phyloP scores from a whole-genome alignment of 805 yeast species.

The Schwanniomyces yamadae region DNA sequence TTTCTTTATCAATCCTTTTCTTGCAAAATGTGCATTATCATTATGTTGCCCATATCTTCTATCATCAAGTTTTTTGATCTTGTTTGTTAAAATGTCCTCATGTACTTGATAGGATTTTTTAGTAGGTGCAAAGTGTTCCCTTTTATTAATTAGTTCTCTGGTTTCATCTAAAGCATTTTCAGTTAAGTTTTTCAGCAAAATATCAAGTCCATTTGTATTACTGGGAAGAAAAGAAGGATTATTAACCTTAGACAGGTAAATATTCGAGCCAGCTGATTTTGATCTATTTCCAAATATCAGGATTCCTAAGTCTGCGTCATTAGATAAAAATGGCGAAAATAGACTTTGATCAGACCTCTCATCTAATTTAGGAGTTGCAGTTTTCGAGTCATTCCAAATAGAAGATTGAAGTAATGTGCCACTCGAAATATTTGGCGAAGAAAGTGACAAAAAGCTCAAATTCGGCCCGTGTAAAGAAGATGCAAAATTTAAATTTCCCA shows the following conservation, averaged over 20 bases:
- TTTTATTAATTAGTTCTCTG: slow-evolving; percentile 2
- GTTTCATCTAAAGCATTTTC: neutral
- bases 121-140: neutral
- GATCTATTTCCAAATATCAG: too few species aligned
- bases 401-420: neutral
- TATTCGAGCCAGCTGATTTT: slow-evolving; percentile 8
- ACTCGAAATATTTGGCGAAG: slow-evolving; percentile 1
- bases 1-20: neutral
- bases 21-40: neutral
- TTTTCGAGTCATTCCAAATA: slow-evolving; percentile 8
- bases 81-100: neutral
- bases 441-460: neutral
- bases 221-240: slow-evolving; percentile 18
- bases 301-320: neutral
- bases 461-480: neutral
- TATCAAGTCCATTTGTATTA: neutral
- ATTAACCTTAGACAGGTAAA: slow-evolving; percentile 14
- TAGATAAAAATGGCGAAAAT: slow-evolving; percentile 7
- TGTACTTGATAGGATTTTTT: neutral
- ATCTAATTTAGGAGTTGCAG: slow-evolving; percentile 1
- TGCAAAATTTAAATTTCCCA: neutral
- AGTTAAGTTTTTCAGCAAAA: too few species aligned
- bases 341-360: neutral
- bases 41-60: neutral
- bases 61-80: slow-evolving; percentile 3